Percentiles rank a stretch among this genome's conserved stretches.
Conservation (phyloP, 208 protist genomes). For the Sergeia podlipaevii region DNA sequence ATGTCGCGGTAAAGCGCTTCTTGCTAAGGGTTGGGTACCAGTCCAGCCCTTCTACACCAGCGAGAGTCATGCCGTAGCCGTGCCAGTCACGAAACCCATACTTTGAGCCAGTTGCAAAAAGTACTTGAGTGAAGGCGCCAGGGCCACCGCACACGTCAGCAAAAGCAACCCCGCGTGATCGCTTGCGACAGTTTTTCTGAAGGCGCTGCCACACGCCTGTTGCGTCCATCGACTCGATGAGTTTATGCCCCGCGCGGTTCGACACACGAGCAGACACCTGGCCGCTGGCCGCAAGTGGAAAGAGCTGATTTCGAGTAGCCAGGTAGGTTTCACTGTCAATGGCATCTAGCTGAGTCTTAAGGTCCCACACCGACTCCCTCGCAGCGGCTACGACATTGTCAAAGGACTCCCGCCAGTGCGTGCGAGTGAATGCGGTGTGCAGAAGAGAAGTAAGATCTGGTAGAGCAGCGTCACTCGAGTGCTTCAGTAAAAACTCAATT, state of each 20-base stretch:
- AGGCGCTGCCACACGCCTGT: constrained; percentile 64
- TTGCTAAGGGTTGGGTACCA: constrained; percentile 76
- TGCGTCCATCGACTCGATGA: constrained; percentile 83
- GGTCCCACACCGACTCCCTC: constrained; percentile 39
- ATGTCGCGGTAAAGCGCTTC: constrained; percentile 56
- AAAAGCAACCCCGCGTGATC: constrained; percentile 48
- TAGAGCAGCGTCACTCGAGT: constrained; percentile 11
- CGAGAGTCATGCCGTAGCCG: constrained; percentile 87
- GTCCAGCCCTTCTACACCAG: constrained; percentile 48
- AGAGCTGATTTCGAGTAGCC: constrained; percentile 51
- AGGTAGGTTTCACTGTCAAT: constrained; percentile 38
- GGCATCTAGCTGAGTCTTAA: constrained; percentile 62
- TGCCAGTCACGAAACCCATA: constrained; percentile 34
- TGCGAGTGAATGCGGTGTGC: constrained; percentile 15
- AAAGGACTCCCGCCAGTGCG: constrained; percentile 74
- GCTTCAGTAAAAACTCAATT: constrained; percentile 61
- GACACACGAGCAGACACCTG: constrained; percentile 26
- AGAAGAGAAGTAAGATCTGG: constrained; percentile 35
- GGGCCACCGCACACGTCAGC: constrained; percentile 90
- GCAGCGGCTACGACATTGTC: constrained; percentile 48
- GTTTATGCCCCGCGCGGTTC: constrained; percentile 91
- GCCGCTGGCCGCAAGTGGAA: constrained; percentile 59
- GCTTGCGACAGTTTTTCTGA: constrained; percentile 9
- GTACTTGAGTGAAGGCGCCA: constrained; percentile 82
- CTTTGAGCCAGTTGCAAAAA: constrained; percentile 37